Percentiles rank a stretch among this genome's conserved stretches.
phyloP scores from a whole-genome alignment of 108 stramenopile species.

The Skeletonema grethae region DNA sequence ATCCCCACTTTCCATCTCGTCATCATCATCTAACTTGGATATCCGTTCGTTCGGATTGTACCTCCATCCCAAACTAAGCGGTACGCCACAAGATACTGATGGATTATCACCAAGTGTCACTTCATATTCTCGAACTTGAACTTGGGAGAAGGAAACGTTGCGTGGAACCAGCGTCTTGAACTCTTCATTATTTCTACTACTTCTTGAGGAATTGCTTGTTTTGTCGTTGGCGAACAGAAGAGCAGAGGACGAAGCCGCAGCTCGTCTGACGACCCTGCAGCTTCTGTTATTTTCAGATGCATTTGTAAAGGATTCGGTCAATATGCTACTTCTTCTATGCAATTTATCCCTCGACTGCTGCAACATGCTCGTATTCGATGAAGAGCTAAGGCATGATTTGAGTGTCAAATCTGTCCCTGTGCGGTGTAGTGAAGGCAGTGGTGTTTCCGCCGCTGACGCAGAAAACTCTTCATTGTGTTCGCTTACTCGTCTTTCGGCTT shows the following conservation, averaged over 20 bases:
- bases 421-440: background rate
- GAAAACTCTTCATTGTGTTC: background rate
- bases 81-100: slow-evolving; percentile 59
- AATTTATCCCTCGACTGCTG: background rate
- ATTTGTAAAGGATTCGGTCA: background rate
- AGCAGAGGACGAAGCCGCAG: background rate
- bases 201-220: background rate
- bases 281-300: no score
- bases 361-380: background rate
- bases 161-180: slow-evolving; percentile 24
- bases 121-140: slow-evolving; percentile 60
- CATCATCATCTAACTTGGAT: background rate
- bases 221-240: background rate
- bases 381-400: slow-evolving; percentile 3
- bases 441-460: background rate
- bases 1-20: background rate
- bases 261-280: no score
- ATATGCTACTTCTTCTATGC: background rate
- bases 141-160: slow-evolving; percentile 54
- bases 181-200: slow-evolving; percentile 6
- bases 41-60: slow-evolving; percentile 46
- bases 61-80: slow-evolving; percentile 62
- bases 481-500: background rate
- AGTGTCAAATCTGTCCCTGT: background rate
- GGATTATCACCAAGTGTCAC: slow-evolving; percentile 69